Conservation (phyloP, 2,329 filamentous ascomycete species). For the Hypoxylon sp. region DNA sequence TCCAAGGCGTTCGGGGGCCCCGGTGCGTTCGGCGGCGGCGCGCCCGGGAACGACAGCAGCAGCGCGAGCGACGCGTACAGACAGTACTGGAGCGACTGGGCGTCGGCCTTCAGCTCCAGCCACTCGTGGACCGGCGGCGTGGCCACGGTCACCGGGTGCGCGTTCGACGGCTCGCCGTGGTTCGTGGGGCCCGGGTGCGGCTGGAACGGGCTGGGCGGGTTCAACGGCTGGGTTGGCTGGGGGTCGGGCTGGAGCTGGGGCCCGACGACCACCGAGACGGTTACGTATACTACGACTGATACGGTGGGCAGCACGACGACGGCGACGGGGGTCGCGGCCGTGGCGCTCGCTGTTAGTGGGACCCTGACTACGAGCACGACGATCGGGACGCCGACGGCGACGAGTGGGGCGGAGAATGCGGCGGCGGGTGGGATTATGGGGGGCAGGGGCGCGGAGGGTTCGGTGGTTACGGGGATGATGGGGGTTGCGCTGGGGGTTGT, state of each 20-base stretch:
- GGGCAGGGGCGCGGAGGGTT: slow-evolving; percentile 45
- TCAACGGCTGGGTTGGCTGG: slow-evolving; percentile 60
- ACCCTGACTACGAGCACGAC: slow-evolving; percentile 53
- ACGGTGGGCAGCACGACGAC: slow-evolving; percentile 51
- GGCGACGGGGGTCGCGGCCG: slow-evolving; percentile 50
- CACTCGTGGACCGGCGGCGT: slow-evolving; percentile 57
- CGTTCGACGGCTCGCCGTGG: slow-evolving; percentile 60
- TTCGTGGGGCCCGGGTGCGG: slow-evolving; percentile 57
- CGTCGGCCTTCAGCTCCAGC: slow-evolving; percentile 50
- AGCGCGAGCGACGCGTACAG: slow-evolving; percentile 32
- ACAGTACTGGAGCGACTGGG: slow-evolving; percentile 53
- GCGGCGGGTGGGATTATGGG: slow-evolving; percentile 27
- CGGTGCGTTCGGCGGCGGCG: slow-evolving; percentile 21
- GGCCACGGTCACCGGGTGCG: slow-evolving; percentile 61
- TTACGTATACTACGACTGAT: slow-evolving; percentile 56
- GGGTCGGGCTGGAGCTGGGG: slow-evolving; percentile 59
- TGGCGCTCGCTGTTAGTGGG: slow-evolving; percentile 54
- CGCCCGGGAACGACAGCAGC: slow-evolving; percentile 13
- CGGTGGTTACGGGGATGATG: slow-evolving; percentile 50
- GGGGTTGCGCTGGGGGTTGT: slow-evolving; percentile 51
- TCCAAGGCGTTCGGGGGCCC: slow-evolving; percentile 39
- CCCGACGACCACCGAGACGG: slow-evolving; percentile 55
- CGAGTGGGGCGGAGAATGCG: slow-evolving; percentile 33
- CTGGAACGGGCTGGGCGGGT: slow-evolving; percentile 56
- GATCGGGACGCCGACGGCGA: slow-evolving; percentile 42